A percentile compares a stretch with the other conserved stretches of the same genome.
Evolutionary conservation across 139 green algal species (phyloP).

Genomic region (Dunaliella primolecta): DNA sequence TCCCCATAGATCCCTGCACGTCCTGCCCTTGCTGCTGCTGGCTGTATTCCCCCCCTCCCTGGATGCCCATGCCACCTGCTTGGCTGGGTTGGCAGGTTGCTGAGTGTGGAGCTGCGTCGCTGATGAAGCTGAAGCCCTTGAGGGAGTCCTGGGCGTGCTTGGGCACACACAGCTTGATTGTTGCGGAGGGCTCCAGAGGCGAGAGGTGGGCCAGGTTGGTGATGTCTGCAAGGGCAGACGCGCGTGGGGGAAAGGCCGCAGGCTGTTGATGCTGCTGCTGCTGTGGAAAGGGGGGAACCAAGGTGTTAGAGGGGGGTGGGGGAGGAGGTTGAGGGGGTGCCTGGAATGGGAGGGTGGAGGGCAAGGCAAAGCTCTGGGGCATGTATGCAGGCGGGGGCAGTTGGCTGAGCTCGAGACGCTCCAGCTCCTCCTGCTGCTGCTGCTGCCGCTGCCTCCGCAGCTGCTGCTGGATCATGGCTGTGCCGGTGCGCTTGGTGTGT

Average conservation of each 20-base stretch:
- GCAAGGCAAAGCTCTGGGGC: too few species aligned
- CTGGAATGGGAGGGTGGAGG: not conserved
- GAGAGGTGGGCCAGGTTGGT: not conserved
- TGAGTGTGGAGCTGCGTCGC: too few species aligned
- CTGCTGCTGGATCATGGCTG: not conserved
- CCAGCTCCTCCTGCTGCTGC: not conserved
- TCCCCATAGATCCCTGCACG: too few species aligned
- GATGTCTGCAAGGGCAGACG: not conserved
- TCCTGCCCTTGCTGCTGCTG: not conserved
- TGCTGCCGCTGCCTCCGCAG: not conserved
- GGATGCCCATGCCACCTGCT: too few species aligned
- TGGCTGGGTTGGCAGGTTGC: too few species aligned
- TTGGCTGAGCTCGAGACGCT: not conserved
- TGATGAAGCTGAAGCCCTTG: not conserved
- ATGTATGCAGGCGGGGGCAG: not conserved
- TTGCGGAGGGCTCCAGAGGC: not conserved
- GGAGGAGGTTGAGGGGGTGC: too few species aligned
- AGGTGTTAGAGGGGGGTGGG: too few species aligned
- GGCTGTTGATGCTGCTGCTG: not conserved
- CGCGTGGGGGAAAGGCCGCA: not conserved
- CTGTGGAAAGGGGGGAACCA: too few species aligned
- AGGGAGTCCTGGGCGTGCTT: not conserved
- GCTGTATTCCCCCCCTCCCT: too few species aligned
- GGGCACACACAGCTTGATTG: not conserved
- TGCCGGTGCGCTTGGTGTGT: too few species aligned